Evolutionary conservation across 176 grass and related monocot species (phyloP).

Genomic region (Oryza punctata): DNA sequence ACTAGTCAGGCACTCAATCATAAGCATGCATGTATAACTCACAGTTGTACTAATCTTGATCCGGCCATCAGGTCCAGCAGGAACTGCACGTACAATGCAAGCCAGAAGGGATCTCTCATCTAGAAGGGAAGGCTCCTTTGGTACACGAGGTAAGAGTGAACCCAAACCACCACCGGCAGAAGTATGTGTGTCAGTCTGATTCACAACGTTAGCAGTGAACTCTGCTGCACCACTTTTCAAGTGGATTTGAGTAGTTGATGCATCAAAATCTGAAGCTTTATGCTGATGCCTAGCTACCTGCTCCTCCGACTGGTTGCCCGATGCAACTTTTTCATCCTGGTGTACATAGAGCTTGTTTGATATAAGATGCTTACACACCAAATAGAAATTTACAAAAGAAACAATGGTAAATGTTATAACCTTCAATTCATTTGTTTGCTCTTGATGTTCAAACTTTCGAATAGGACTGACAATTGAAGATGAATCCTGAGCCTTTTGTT

Average conservation of each 20-base stretch:
- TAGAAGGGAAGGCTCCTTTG: slow-evolving; percentile 68
- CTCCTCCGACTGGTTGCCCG: slow-evolving; percentile 47
- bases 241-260: slow-evolving; percentile 38
- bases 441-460: slow-evolving; percentile 49
- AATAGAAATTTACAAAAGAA: not conserved
- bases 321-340: slow-evolving; percentile 44
- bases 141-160: slow-evolving; percentile 32
- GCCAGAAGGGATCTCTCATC: slow-evolving; percentile 88
- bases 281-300: slow-evolving; percentile 42
- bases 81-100: slow-evolving; percentile 96
- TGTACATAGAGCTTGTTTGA: not conserved
- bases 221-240: slow-evolving; percentile 42
- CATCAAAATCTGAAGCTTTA: slow-evolving; percentile 34
- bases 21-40: slow-evolving; percentile 37
- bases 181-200: slow-evolving; percentile 35
- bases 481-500: slow-evolving; percentile 36
- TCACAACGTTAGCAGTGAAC: slow-evolving; percentile 44
- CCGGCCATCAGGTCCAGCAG: slow-evolving; percentile 65
- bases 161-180: slow-evolving; percentile 25
- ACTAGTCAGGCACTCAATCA: not conserved
- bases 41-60: slow-evolving; percentile 95
- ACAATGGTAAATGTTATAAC: slow-evolving; percentile 42
- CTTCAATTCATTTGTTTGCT: slow-evolving; percentile 62
- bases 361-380: not conserved
- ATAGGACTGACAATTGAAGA: slow-evolving; percentile 43